phyloP scores from a whole-genome alignment of 768 basidiomycete species.

The Xerocomellus intermedius region DNA sequence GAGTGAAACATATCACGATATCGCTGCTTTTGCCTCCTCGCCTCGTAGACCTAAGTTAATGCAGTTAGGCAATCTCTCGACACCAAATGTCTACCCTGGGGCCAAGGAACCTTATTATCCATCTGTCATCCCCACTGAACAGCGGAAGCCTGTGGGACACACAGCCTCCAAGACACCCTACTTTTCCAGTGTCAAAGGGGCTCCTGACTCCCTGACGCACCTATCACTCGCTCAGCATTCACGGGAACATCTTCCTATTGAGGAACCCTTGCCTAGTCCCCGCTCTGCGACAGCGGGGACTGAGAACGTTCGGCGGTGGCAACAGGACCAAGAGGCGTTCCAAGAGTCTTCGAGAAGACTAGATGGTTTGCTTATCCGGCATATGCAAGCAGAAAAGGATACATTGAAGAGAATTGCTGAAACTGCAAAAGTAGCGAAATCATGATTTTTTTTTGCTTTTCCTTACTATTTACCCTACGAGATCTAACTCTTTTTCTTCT shows the following conservation, averaged over 20 bases:
- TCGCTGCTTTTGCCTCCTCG: constrained; percentile 27
- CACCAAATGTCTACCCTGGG: constrained; percentile 56
- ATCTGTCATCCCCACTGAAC: constrained; percentile 35
- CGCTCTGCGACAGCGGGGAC: constrained; percentile 15
- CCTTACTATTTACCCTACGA: constrained; percentile 15
- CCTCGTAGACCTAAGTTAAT: constrained; percentile 46
- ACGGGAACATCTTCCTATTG: constrained; percentile 37
- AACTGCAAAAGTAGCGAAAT: constrained; percentile 36
- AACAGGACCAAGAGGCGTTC: constrained; percentile 33
- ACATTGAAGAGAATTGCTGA: constrained; percentile 73
- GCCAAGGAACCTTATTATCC: constrained; percentile 37
- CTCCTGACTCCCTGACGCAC: constrained; percentile 31
- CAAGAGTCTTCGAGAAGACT: constrained; percentile 63
- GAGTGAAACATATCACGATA: constrained; percentile 40
- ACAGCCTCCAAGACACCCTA: constrained; percentile 42
- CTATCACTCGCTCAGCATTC: constrained; percentile 40
- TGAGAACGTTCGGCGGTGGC: constrained; percentile 31
- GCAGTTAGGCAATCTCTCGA: constrained; percentile 67
- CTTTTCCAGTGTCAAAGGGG: constrained; percentile 45
- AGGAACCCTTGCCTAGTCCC: constrained; percentile 7
- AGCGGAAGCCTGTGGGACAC: constrained; percentile 53
- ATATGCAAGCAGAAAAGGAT: constrained; percentile 82
- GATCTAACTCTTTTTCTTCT: constrained; percentile 6
- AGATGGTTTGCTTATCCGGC: constrained; percentile 78
- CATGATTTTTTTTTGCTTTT: constrained; percentile 15